Conservation (phyloP, 2,329 filamentous ascomycete species). For the Ilyonectria mors-panacis region DNA sequence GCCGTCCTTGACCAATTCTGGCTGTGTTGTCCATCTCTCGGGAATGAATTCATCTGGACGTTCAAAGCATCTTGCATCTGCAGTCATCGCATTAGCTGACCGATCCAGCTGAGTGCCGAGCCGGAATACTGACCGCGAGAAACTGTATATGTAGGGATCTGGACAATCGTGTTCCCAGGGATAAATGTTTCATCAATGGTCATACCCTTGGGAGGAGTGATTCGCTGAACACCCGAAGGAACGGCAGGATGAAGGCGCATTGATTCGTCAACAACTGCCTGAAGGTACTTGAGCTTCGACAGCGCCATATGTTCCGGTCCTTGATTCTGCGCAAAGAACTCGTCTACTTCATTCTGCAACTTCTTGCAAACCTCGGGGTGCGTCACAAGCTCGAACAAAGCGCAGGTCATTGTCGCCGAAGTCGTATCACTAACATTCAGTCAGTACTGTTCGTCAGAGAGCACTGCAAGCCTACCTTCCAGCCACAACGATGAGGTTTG, state of each 20-base stretch:
- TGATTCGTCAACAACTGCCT: constrained; percentile 58
- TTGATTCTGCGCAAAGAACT: constrained; percentile 29
- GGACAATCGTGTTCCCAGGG: constrained; percentile 35
- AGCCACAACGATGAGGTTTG: constrained; percentile 50
- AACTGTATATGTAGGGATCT: constrained; percentile 41
- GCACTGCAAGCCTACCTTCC: constrained; percentile 45
- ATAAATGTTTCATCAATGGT: constrained; percentile 36
- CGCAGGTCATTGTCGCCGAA: constrained; percentile 50
- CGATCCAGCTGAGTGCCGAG: too few species aligned
- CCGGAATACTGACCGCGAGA: constrained; percentile 53
- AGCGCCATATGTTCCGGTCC: constrained; percentile 37
- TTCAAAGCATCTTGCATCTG: constrained; percentile 48
- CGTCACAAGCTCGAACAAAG: constrained; percentile 54
- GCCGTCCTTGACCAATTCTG: constrained; percentile 51
- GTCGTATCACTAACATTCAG: constrained; percentile 52
- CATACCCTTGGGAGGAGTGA: constrained; percentile 57
- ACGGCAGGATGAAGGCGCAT: constrained; percentile 57
- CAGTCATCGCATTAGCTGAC: neutral
- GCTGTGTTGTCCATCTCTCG: constrained; percentile 54
- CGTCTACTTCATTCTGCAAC: constrained; percentile 56
- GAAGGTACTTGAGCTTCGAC: constrained; percentile 48
- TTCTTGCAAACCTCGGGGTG: constrained; percentile 43
- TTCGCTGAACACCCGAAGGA: constrained; percentile 52
- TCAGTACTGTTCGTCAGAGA: neutral
- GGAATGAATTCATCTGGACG: constrained; percentile 53